Percentiles rank a stretch among this genome's conserved stretches.
phyloP scores from a whole-genome alignment of 108 stramenopile genomes.

The Phaeodactylum tricornutum region DNA sequence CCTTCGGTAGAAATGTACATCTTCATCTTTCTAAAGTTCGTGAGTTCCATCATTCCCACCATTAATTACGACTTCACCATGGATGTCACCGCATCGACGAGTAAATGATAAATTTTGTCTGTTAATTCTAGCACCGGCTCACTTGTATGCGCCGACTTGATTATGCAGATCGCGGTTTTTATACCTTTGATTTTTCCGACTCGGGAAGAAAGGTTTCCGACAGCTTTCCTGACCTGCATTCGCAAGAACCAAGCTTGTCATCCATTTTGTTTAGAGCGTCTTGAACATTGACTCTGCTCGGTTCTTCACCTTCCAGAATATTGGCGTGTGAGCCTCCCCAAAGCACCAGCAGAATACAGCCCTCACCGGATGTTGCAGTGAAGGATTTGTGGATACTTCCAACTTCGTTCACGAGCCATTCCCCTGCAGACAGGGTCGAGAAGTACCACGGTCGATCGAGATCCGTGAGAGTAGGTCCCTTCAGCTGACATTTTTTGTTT shows the following conservation, averaged over 20 bases:
- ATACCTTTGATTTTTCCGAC: not conserved
- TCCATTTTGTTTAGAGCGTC: not conserved
- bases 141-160: not conserved
- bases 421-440: slow-evolving; percentile 9
- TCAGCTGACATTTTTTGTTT: slow-evolving; percentile 2
- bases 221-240: not conserved
- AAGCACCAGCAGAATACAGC: slow-evolving; percentile 21
- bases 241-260: not conserved
- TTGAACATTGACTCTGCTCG: not conserved
- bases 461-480: slow-evolving; percentile 6
- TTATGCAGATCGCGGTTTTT: not conserved
- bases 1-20: slow-evolving; percentile 92
- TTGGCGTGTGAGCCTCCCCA: too few species aligned
- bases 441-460: slow-evolving; percentile 16
- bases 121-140: too few species aligned
- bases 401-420: slow-evolving; percentile 29
- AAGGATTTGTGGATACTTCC: slow-evolving; percentile 35
- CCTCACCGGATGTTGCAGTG: slow-evolving; percentile 21
- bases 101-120: too few species aligned
- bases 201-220: not conserved
- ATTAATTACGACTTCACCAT: slow-evolving; percentile 99
- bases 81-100: slow-evolving; percentile 83
- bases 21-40: slow-evolving; percentile 99
- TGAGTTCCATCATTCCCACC: slow-evolving; percentile 94
- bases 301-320: too few species aligned